Percentiles rank a stretch among this genome's conserved stretches.
phyloP scores from a whole-genome alignment of 352 stramenopile genomes.

The Phytophthora podocarpi region DNA sequence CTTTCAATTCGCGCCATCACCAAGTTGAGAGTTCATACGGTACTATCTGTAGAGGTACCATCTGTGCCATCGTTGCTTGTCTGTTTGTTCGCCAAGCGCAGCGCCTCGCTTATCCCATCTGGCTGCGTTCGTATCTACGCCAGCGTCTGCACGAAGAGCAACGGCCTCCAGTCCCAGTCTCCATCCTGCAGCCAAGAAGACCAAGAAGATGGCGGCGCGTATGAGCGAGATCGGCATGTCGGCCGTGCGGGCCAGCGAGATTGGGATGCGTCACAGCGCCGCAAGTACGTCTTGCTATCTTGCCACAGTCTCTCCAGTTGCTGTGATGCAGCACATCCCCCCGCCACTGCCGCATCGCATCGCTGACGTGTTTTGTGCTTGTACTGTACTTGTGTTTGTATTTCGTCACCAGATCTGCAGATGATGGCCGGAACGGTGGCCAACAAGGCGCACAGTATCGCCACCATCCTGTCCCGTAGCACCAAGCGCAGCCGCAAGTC shows the following conservation, averaged over 20 bases:
- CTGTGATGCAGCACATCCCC: conserved; percentile 32
- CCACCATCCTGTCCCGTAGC: conserved; percentile 29
- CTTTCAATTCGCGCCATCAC: not conserved
- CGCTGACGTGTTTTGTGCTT: conserved; percentile 31
- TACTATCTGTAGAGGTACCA: conserved; percentile 23
- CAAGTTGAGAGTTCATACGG: conserved; percentile 5
- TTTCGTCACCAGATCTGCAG: conserved; percentile 32
- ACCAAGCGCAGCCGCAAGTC: conserved; percentile 19
- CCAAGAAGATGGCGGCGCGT: conserved; percentile 31
- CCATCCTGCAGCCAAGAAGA: not conserved
- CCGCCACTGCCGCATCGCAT: conserved; percentile 3
- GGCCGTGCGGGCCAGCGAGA: conserved; percentile 39
- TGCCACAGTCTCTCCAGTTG: not conserved
- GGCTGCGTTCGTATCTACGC: conserved; percentile 24
- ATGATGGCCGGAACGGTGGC: conserved; percentile 38
- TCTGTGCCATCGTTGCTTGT: conserved; percentile 1
- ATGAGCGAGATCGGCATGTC: conserved; percentile 44
- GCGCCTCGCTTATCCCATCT: conserved; percentile 27
- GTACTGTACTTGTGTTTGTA: conserved; percentile 16
- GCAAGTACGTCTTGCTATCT: conserved; percentile 35
- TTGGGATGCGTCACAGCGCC: conserved; percentile 46
- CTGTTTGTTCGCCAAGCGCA: conserved; percentile 13
- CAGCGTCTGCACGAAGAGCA: conserved; percentile 16
- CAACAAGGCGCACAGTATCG: conserved; percentile 36
- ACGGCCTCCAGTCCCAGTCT: conserved; percentile 12